phyloP scores from a whole-genome alignment of 768 basidiomycete species.

The Panellus pusillus region DNA sequence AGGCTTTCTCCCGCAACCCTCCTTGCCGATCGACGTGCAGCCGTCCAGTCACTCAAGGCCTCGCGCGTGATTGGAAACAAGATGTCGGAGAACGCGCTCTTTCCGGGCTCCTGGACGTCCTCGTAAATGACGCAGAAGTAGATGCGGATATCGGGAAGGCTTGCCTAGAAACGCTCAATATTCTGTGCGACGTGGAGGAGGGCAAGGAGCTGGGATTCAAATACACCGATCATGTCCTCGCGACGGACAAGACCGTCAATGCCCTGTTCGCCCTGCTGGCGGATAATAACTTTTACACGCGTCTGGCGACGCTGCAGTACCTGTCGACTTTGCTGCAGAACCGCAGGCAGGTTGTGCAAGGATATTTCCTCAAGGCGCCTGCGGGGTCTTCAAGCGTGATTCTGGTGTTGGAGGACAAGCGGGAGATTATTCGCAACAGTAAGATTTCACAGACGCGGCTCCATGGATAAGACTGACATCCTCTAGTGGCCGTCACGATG shows the following conservation, averaged over 20 bases:
- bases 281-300: conserved; percentile 79
- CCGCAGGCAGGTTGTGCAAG: conserved; percentile 78
- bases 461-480: background rate
- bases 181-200: conserved; percentile 82
- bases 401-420: conserved; percentile 75
- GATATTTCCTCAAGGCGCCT: conserved; percentile 86
- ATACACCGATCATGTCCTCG: conserved; percentile 80
- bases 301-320: conserved; percentile 82
- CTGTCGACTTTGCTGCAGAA: conserved; percentile 80
- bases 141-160: conserved; percentile 94
- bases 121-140: conserved; percentile 85
- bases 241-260: conserved; percentile 69
- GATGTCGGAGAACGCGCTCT: conserved; percentile 84
- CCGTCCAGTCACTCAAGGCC: conserved; percentile 90
- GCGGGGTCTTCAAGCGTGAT: conserved; percentile 75
- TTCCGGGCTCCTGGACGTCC: conserved; percentile 72
- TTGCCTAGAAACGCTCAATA: conserved; percentile 82
- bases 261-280: conserved; percentile 74
- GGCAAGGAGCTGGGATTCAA: conserved; percentile 76
- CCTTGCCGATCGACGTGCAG: conserved; percentile 88
- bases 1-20: conserved; percentile 87
- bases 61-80: conserved; percentile 85
- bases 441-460: conserved; percentile 22
- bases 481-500: conserved; percentile 78
- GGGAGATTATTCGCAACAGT: conserved; percentile 91